Evolutionary conservation across 257 asterid genomes (phyloP).

Genomic region (Paraleonurus japonicus): DNA sequence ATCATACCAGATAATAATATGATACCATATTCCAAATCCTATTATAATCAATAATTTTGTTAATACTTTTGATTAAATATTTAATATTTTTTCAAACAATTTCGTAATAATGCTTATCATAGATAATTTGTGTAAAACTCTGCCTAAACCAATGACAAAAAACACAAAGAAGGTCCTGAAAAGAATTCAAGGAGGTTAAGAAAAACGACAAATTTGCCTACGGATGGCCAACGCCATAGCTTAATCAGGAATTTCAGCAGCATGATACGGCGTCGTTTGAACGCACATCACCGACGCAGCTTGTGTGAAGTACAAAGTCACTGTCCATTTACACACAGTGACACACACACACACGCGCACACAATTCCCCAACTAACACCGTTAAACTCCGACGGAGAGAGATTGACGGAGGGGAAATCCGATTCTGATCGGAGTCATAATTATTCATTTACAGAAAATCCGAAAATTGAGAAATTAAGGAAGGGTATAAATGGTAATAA

Average conservation of each 20-base stretch:
- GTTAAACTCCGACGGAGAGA: no score
- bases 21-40: no score
- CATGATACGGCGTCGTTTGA: slow-evolving; percentile 22
- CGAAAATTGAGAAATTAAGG: background rate
- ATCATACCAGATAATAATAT: no score
- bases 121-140: no score
- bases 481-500: background rate
- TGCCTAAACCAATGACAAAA: background rate
- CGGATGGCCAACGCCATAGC: slow-evolving; percentile 4
- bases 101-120: no score
- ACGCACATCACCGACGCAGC: background rate
- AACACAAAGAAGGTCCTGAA: background rate
- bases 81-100: no score
- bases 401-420: no score
- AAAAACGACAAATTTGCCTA: slow-evolving; percentile 12
- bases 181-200: background rate
- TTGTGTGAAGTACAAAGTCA: background rate
- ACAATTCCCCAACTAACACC: no score
- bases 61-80: no score
- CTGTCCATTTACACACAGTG: background rate
- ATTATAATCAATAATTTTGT: no score
- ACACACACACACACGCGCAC: background rate
- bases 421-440: background rate
- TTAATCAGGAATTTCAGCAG: slow-evolving; percentile 17
- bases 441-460: background rate